phyloP scores from a whole-genome alignment of 1,139 yeast species.

The Hansenula sp. region DNA sequence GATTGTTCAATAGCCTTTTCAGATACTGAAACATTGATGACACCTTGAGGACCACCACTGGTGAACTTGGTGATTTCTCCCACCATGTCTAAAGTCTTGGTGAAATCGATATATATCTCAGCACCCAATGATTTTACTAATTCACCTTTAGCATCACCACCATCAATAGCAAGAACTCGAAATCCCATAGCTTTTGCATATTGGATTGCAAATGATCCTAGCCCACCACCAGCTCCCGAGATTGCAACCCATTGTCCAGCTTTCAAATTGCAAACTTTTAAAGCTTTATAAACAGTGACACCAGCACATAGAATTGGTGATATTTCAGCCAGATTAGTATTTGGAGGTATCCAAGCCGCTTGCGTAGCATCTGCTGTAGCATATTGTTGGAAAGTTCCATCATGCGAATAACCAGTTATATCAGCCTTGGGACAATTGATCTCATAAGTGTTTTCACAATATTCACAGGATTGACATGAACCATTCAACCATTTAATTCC shows the following conservation, averaged over 20 bases:
- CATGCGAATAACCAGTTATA: constrained; percentile 65
- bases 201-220: constrained; percentile 62
- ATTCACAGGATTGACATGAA: constrained; percentile 59
- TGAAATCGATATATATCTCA: constrained; percentile 54
- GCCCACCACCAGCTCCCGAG: constrained; percentile 69
- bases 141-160: constrained; percentile 55
- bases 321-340: constrained; percentile 53
- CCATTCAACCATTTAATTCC: constrained; percentile 69
- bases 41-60: constrained; percentile 63
- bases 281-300: constrained; percentile 64
- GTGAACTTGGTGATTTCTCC: constrained; percentile 46
- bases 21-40: constrained; percentile 57
- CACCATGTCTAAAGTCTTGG: constrained; percentile 46
- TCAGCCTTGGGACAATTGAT: constrained; percentile 59
- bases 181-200: constrained; percentile 64
- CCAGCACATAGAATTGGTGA: constrained; percentile 70
- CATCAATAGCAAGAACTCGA: constrained; percentile 59
- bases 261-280: constrained; percentile 50
- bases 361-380: constrained; percentile 67
- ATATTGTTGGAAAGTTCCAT: constrained; percentile 65
- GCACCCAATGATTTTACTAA: constrained; percentile 52
- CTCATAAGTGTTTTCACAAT: constrained; percentile 51
- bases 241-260: constrained; percentile 65
- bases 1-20: constrained; percentile 56
- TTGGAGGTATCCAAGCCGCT: constrained; percentile 56